Evolutionary conservation across 2,329 filamentous ascomycete species (phyloP).

Genomic region (Cladorrhinum sp.): DNA sequence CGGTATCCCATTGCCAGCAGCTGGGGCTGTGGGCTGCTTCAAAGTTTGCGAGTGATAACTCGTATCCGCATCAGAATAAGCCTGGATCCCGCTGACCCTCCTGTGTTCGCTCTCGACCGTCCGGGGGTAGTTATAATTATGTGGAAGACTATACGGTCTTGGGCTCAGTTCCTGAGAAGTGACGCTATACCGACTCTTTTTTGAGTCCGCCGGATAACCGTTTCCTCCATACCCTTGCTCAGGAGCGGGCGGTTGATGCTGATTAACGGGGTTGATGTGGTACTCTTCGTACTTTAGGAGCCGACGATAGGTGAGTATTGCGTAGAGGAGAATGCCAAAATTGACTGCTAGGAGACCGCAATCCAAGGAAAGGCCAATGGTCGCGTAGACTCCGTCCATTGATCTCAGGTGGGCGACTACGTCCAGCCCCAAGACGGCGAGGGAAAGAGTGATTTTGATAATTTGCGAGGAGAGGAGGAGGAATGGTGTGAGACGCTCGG

Average conservation of each 20-base stretch:
- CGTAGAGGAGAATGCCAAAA: constrained; percentile 45
- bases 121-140: background rate
- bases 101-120: background rate
- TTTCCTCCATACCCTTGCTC: background rate
- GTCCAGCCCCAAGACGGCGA: constrained; percentile 49
- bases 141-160: background rate
- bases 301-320: constrained; percentile 46
- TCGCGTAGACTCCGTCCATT: constrained; percentile 46
- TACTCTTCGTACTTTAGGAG: constrained; percentile 50
- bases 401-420: constrained; percentile 48
- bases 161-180: background rate
- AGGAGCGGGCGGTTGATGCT: background rate
- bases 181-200: background rate
- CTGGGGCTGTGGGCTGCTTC: too few relatives aligned
- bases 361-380: constrained; percentile 49
- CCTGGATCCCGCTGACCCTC: background rate
- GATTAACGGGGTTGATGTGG: constrained; percentile 45
- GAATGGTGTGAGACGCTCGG: constrained; percentile 53
- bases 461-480: constrained; percentile 51
- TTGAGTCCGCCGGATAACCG: background rate
- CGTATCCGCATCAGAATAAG: background rate
- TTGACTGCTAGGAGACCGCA: constrained; percentile 46
- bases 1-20: background rate
- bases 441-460: constrained; percentile 47
- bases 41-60: background rate